Evolutionary conservation across 2,329 filamentous ascomycete genomes (phyloP).

Genomic region (Aspergillus udagawae): DNA sequence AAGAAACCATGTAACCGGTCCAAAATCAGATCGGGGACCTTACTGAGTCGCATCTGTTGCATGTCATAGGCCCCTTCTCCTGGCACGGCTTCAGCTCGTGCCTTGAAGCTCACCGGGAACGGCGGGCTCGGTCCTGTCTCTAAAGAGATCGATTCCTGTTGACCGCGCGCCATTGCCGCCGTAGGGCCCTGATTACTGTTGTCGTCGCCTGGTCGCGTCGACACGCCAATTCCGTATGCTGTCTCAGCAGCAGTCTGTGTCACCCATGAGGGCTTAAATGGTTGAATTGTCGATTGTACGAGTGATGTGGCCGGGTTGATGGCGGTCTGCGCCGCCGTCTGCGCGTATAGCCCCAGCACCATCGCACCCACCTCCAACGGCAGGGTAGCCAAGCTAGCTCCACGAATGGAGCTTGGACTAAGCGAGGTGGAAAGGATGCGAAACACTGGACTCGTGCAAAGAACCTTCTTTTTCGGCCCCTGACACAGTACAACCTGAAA

Average conservation of each 20-base stretch:
- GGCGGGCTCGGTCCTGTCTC: conserved; percentile 31
- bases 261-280: conserved; percentile 26
- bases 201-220: neutral
- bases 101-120: conserved; percentile 26
- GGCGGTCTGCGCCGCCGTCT: conserved; percentile 25
- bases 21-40: conserved; percentile 51
- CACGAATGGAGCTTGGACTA: conserved; percentile 58
- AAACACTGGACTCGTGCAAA: conserved; percentile 66
- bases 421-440: conserved; percentile 63
- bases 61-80: conserved; percentile 42
- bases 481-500: conserved; percentile 63
- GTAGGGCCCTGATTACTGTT: neutral
- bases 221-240: conserved; percentile 20
- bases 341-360: conserved; percentile 42
- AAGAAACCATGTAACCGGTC: conserved; percentile 59
- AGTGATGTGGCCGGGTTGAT: conserved; percentile 21
- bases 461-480: conserved; percentile 52
- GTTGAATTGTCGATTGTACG: conserved; percentile 23
- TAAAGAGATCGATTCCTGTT: conserved; percentile 7
- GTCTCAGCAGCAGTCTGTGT: conserved; percentile 29
- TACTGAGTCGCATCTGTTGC: conserved; percentile 53
- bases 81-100: conserved; percentile 43
- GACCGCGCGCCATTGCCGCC: neutral
- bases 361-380: conserved; percentile 60
- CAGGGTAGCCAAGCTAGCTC: conserved; percentile 61